Evolutionary conservation across 495 filamentous ascomycete genomes (phyloP).

Genomic region (Trichoderma asperelloides): DNA sequence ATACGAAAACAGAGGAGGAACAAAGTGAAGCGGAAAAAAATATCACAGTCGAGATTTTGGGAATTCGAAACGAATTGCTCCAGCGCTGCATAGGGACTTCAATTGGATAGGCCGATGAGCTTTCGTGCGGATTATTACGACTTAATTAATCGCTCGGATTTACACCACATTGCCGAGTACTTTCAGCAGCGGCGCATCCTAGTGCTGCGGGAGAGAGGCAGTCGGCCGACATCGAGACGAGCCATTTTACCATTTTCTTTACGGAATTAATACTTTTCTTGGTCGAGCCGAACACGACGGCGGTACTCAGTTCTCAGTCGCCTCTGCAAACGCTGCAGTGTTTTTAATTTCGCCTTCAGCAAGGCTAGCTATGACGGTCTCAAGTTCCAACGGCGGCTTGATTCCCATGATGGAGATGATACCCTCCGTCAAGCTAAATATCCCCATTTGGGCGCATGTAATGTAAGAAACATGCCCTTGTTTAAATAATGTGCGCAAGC

Average conservation of each 20-base stretch:
- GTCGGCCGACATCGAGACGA: neutral
- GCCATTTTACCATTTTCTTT: neutral
- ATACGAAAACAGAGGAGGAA: no score
- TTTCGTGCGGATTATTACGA: no score
- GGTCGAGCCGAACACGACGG: neutral
- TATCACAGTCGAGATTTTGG: no score
- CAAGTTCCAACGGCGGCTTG: neutral
- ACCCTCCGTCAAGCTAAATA: neutral
- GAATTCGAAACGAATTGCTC: no score
- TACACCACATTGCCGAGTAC: no score
- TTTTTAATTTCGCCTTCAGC: neutral
- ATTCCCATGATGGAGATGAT: neutral
- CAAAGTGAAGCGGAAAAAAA: no score
- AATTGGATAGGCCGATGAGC: no score
- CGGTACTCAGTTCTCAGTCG: neutral
- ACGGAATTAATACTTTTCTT: neutral
- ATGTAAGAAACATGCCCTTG: neutral
- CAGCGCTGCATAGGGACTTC: no score
- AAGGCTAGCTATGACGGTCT: neutral
- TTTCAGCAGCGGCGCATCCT: no score
- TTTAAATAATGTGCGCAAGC: neutral
- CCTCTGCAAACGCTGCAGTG: neutral
- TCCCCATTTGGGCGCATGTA: neutral
- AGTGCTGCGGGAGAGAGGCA: neutral
- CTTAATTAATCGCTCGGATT: no score